A percentile compares a stretch with the other conserved stretches of the same genome.
phyloP scores from a whole-genome alignment of 495 filamentous ascomycete species.

The Penicillium angulare region DNA sequence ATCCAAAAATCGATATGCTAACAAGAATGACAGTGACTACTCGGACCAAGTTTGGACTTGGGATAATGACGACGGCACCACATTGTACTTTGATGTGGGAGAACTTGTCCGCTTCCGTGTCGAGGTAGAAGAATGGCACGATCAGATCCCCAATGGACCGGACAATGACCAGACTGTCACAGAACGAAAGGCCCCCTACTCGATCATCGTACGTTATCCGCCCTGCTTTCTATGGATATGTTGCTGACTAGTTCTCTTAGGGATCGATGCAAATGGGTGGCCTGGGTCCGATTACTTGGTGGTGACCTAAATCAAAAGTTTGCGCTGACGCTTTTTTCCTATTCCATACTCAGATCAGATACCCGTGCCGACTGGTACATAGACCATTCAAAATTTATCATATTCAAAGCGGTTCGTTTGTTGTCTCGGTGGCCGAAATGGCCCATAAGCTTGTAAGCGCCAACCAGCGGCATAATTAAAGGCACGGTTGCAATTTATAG shows the following conservation, averaged over 20 bases:
- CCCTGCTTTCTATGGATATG: background rate
- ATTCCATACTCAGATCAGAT: constrained; percentile 5
- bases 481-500: no score
- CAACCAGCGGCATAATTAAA: no score
- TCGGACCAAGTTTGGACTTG: constrained; percentile 79
- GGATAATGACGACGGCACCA: constrained; percentile 64
- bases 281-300: constrained; percentile 50
- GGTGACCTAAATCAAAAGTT: constrained; percentile 26
- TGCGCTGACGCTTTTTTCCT: background rate
- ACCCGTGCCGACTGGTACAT: background rate
- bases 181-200: constrained; percentile 62
- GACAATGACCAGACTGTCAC: constrained; percentile 47
- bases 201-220: constrained; percentile 55
- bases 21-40: constrained; percentile 51
- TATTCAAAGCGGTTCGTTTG: background rate
- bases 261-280: constrained; percentile 55
- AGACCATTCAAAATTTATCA: background rate
- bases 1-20: constrained; percentile 14
- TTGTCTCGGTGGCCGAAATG: no score
- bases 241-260: constrained; percentile 24
- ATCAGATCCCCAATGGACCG: constrained; percentile 73
- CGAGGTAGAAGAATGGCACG: constrained; percentile 81
- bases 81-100: constrained; percentile 81
- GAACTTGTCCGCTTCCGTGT: constrained; percentile 85
- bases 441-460: no score